Evolutionary conservation across 495 filamentous ascomycete genomes (phyloP).

Genomic region (Penicilliopsis zonata): DNA sequence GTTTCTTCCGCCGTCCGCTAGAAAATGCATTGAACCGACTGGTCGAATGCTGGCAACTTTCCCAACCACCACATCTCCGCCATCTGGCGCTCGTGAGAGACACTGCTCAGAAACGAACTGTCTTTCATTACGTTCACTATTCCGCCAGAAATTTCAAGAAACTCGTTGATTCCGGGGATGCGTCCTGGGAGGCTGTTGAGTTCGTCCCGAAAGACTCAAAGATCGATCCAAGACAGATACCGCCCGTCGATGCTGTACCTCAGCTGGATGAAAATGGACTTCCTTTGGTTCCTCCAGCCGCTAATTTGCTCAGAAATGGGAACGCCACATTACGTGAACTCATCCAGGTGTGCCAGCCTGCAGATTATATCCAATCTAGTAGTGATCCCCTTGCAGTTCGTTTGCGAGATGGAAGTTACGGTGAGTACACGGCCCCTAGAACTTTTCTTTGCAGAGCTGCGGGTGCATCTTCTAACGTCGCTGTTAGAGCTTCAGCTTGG

Average conservation of each 20-base stretch:
- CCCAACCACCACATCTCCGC: slow-evolving; percentile 50
- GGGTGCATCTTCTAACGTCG: background rate
- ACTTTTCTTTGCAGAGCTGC: background rate
- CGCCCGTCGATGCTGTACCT: slow-evolving; percentile 21
- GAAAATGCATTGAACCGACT: slow-evolving; percentile 44
- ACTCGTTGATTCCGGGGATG: slow-evolving; percentile 41
- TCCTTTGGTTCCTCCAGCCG: slow-evolving; percentile 15
- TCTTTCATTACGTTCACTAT: slow-evolving; percentile 47
- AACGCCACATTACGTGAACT: slow-evolving; percentile 36
- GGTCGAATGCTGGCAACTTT: slow-evolving; percentile 45
- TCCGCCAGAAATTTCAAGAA: slow-evolving; percentile 42
- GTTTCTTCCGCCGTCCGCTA: slow-evolving; percentile 43
- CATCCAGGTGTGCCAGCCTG: slow-evolving; percentile 15
- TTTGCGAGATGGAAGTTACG: slow-evolving; percentile 16
- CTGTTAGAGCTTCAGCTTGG: background rate
- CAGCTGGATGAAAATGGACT: slow-evolving; percentile 45
- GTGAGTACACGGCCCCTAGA: slow-evolving; percentile 11
- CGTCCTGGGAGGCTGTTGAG: slow-evolving; percentile 48
- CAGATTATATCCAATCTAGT: slow-evolving; percentile 18
- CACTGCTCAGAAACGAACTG: slow-evolving; percentile 37
- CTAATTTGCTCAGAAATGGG: slow-evolving; percentile 26
- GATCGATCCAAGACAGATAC: slow-evolving; percentile 13
- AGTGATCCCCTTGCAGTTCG: slow-evolving; percentile 19
- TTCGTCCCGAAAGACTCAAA: slow-evolving; percentile 27
- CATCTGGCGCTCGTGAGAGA: slow-evolving; percentile 55